Evolutionary conservation across 495 filamentous ascomycete species (phyloP).

Genomic region (Penicillium flavigenum): DNA sequence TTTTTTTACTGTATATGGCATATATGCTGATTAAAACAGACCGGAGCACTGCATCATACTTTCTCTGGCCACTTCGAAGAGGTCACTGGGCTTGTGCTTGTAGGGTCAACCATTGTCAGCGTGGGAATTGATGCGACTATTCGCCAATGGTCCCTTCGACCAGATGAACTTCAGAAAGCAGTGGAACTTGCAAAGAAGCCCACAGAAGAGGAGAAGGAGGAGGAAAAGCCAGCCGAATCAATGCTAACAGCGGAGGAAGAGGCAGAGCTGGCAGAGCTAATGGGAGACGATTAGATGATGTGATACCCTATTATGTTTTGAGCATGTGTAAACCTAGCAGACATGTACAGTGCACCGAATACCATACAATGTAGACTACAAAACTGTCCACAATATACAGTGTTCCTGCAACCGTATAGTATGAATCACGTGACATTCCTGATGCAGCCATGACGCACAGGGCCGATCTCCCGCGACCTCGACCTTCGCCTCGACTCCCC

Average conservation of each 20-base stretch:
- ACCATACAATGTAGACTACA: background rate
- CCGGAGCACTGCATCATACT: conserved; percentile 70
- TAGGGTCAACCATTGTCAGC: conserved; percentile 65
- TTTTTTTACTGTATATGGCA: background rate
- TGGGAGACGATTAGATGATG: conserved; percentile 60
- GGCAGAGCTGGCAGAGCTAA: conserved; percentile 79
- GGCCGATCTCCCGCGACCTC: conserved; percentile 35
- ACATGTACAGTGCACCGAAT: background rate
- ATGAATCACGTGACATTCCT: conserved; percentile 30
- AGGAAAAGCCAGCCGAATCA: conserved; percentile 25
- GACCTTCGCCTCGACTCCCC: conserved; percentile 26
- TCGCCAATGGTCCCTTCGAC: conserved; percentile 72
- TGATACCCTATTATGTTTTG: conserved; percentile 20
- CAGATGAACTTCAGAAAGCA: conserved; percentile 60
- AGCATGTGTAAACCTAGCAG: conserved; percentile 1
- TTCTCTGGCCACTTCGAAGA: conserved; percentile 91
- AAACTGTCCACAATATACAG: background rate
- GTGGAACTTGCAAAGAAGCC: conserved; percentile 57
- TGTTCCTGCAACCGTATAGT: background rate
- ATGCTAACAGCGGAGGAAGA: conserved; percentile 80
- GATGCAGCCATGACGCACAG: conserved; percentile 43
- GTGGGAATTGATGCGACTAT: conserved; percentile 88
- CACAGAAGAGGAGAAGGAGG: conserved; percentile 44
- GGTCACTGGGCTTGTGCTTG: conserved; percentile 72
- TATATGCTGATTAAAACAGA: conserved; percentile 38